These are phyloP conservation scores for Cyclotella atomus DNA, from an alignment of 108 stramenopile genomes.

Conservation along the genomic window DNA sequence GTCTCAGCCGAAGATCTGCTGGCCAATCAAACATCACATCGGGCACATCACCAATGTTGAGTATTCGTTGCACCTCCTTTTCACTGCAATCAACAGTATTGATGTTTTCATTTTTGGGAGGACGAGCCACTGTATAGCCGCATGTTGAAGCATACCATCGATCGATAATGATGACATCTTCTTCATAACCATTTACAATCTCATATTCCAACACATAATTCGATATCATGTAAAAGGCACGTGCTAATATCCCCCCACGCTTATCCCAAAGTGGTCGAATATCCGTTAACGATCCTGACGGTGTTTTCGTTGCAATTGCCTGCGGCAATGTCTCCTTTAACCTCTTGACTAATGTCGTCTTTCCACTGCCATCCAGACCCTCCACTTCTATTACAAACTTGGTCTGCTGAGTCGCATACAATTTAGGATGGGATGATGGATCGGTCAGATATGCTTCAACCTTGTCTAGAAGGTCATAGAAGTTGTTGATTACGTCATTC, in stretches of 20 bases:
- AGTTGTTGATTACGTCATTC: no score
- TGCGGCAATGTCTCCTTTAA: conserved; percentile 7
- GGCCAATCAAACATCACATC: conserved; percentile 42
- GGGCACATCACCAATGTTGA: conserved; percentile 5
- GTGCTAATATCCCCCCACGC: conserved; percentile 44
- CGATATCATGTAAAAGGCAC: conserved; percentile 51
- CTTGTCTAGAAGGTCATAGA: no score
- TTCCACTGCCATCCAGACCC: conserved; percentile 53
- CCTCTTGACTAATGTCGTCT: conserved; percentile 31
- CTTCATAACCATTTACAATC: conserved; percentile 1
- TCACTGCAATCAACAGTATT: background rate
- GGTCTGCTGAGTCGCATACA: no score
- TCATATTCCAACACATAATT: conserved; percentile 57
- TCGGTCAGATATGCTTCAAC: no score
- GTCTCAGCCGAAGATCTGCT: conserved; percentile 21
- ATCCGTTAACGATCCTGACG: conserved; percentile 16
- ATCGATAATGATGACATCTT: conserved; percentile 33
- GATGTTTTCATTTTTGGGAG: background rate
- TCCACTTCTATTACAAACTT: conserved; percentile 41
- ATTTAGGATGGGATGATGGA: no score
- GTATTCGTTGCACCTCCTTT: background rate
- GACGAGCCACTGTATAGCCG: conserved; percentile 33
- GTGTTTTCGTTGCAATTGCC: conserved; percentile 32
- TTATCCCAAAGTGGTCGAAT: conserved; percentile 47
- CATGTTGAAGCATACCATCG: conserved; percentile 37